Base-by-base conservation (phyloP, 805 yeast genomes). In the Suhomyces faveliae region DNA sequence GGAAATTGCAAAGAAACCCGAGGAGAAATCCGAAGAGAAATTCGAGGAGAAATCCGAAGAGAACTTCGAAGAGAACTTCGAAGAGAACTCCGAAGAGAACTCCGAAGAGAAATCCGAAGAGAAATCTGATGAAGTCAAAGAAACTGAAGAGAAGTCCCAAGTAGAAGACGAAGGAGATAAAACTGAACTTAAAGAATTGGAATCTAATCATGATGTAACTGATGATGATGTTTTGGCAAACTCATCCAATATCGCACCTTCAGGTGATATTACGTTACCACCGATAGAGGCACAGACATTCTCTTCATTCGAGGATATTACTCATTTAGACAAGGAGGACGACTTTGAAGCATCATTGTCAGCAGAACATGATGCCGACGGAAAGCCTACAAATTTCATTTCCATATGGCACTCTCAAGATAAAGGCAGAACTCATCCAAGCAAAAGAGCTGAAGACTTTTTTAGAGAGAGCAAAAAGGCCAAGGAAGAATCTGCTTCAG, bases 351-450 rank as follows among this genome's bases (percentile, higher is more conserved):
- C 70, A 42, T 62, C 68, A 0, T 58, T 72, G 15, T 72, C 77
- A 2, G 78, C 77, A 0, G 77, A 73, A 42, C 60, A 69, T 47
- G 77, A 72, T 38, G 55, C 46, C 6, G 75, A 66, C 9, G 58
- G 55, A 22, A 56, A 59, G 24, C 59, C 66, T 1, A 44, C 55
- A 4, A 54, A 61, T 45, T 73, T 64, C 52, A 58, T 72, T 22
- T 64, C 75, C 3, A 73, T 73, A 23, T 73, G 78, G 78, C 77
- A 66, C 45, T 61, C 67, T 1, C 77, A 72, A 49, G 67, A 69
- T 20, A 58, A 53, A 30, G 48, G 57, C 39, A 58, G n/a, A 29
- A 49, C 13, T 5, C 45, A 33, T 15, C 46, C 30, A 13, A 45
- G 19, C 33, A 29, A 38, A 10, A 52, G 51, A 49, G 49, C 38